Base-by-base conservation (phyloP, 2,329 filamentous ascomycete genomes). In the Ophiocordyceps camponoti-floridani region DNA sequence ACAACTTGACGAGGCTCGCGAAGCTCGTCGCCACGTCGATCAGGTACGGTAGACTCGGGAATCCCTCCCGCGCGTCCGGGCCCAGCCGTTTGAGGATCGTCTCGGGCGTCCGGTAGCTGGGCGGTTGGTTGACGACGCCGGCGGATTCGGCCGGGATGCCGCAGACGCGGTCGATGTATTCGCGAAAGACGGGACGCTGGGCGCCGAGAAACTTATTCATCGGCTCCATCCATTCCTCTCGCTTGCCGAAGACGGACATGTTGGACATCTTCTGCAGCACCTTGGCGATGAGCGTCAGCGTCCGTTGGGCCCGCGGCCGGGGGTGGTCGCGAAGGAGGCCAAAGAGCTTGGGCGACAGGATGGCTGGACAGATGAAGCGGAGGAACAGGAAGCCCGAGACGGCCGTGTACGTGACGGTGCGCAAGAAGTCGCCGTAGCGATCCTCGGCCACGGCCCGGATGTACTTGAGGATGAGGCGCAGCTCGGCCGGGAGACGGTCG, bases 211-310 rank as follows among this genome's bases (percentile, higher is more conserved):
- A 95, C 40, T 75, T 75, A 57, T 95, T 96, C 89, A 96, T 96
- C 0, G 87, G 87, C 63, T 94, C 88, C 88, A 96, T 95, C 86
- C 87, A 96, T n/a, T 82, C 79, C 61, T 96, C 89, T 58, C 94
- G 94, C 56, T 84, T 88, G 38, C 89, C 89, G 57, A 95, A 95
- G 0, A 78, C 86, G 2, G 85, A 84, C 62, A 95, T 72, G 58
- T 95, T 95, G 16, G 87, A 86, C 47, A 96, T 70, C 14, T 86
- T 88, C 62, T 95, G 88, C 9, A 96, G 67, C 1, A 84, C 85
- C 62, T 96, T 96, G 23, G 89, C 86, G 47, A 96, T 88, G 43
- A 96, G 72, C 0, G 89, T 95, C 44, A 95, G 71, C 0, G 88
- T 94, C 40, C 89, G 78, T 57, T 94, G 85, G 11, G 88, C 85